Evolutionary conservation across 495 filamentous ascomycete species (phyloP), one percentile per base, ranked within the genome.

Genomic region (Recurvomyces mirabilis): DNA sequence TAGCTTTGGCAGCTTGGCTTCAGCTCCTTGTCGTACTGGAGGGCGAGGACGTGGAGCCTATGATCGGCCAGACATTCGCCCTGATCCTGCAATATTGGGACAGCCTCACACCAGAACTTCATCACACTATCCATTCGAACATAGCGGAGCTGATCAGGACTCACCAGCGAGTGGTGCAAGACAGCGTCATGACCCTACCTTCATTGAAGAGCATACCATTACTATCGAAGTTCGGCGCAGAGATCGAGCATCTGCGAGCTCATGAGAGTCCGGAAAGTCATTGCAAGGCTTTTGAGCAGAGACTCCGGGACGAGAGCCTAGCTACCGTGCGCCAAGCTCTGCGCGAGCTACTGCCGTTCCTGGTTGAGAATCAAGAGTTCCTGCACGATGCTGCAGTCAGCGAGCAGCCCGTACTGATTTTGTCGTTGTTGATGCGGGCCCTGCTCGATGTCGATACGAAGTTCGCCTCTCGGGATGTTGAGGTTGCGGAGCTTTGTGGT

Each of bases 21-120:
- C 65, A 77, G 12, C 77, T 96, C 65, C 71, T 96, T 20, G 72
- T 61, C 22, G 73, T 75, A 31, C 65, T 94, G 20, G 75, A 79
- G 4, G 78, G 82, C 48, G 79, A 85, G 15, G 87, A 93, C 50
- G 66, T 93, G n/a, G 77, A 75, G 37, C 68, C 73, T 21, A 68
- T 93, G 39, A 63, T 96, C 14, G 86, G 93, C 51, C 82, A 84
- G 47, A 94, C 87, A 0, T 82, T 95, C 46, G 84, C 87, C 20
- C 78, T 93, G 42, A 75, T 96, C 29, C 74, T 82, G 12, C 78
- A 77, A 47, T 79, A 89, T 53, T 96, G 91, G 87, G 52, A 66
- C 0, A 68, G 47, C 1, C 79, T 95, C 41, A 71, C 78, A 15
- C 65, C 69, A 14, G 56, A 65, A 3, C 79, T 79, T 4, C 78